These are phyloP conservation scores for Fusarium sp. DNA, from an alignment of 2,329 filamentous ascomycete genomes.

Conservation along the genomic window DNA sequence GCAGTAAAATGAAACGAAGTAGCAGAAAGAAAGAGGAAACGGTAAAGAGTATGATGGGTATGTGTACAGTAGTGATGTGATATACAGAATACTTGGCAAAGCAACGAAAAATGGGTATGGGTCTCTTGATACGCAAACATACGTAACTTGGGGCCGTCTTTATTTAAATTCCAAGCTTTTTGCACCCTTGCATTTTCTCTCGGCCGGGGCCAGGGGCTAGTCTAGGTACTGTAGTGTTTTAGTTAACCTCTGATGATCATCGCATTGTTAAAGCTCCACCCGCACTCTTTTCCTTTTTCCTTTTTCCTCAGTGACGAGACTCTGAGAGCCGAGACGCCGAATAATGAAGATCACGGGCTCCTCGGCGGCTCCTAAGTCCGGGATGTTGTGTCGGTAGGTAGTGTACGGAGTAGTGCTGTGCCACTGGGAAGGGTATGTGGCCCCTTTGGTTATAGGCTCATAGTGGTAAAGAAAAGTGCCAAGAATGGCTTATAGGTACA, in stretches of 20 bases:
- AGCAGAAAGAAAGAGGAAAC: too few species aligned
- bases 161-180: neutral
- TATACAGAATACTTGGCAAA: conserved; percentile 9
- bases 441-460: too few species aligned
- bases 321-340: neutral
- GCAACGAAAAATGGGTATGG: neutral
- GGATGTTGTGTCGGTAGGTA: neutral
- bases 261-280: conserved; percentile 11
- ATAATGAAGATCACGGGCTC: conserved; percentile 1
- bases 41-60: too few species aligned
- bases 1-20: too few species aligned
- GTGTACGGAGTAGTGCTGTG: too few species aligned
- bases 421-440: too few species aligned
- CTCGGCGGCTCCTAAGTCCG: conserved; percentile 24
- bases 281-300: neutral
- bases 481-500: conserved; percentile 12
- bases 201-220: neutral
- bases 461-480: neutral
- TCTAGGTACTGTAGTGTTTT: too few species aligned
- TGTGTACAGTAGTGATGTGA: neutral
- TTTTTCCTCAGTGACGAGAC: neutral
- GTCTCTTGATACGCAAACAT: neutral
- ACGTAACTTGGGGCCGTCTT: neutral
- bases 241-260: neutral
- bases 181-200: neutral